A percentile compares a stretch with the other conserved stretches of the same genome.
These are phyloP conservation scores for Rubus idaeus DNA, from an alignment of 306 rosid genomes.

Conservation along the genomic window DNA sequence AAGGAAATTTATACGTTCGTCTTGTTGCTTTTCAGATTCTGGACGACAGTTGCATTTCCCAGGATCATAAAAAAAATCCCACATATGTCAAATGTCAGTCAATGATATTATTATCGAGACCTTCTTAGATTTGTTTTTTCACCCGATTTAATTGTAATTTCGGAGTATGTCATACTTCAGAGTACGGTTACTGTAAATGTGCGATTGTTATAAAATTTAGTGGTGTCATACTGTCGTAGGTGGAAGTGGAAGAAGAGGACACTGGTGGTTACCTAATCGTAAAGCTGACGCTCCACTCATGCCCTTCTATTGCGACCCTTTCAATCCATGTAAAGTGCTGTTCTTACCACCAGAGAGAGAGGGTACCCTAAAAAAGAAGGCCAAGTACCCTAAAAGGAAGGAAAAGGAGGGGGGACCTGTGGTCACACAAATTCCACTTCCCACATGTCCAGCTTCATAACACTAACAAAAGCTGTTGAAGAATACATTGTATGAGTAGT, in stretches of 20 bases:
- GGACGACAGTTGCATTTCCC: neutral
- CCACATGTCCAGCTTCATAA: constrained; percentile 23
- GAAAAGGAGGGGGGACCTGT: neutral
- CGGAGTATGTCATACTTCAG: neutral
- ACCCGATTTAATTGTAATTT: neutral
- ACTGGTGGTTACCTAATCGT: constrained; percentile 51
- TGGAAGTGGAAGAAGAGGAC: neutral
- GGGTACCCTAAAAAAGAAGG: constrained; percentile 6
- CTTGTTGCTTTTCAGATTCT: neutral
- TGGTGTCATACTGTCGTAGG: neutral
- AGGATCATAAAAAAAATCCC: neutral
- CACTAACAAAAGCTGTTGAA: neutral
- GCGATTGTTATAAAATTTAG: neutral
- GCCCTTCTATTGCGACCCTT: constrained; percentile 34
- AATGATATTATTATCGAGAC: neutral
- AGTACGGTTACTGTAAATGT: neutral
- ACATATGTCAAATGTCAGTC: neutral
- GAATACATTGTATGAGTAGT: neutral
- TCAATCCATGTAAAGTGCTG: constrained; percentile 42
- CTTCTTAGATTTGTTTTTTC: neutral
- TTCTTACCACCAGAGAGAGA: constrained; percentile 19
- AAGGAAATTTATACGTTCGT: neutral
- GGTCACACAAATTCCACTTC: constrained; percentile 16
- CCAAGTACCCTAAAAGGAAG: neutral
- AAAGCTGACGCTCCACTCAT: constrained; percentile 46